Percentiles rank a stretch among this genome's conserved stretches.
Conservation (phyloP, 1,139 yeast genomes). For the Hansenula sp. region DNA sequence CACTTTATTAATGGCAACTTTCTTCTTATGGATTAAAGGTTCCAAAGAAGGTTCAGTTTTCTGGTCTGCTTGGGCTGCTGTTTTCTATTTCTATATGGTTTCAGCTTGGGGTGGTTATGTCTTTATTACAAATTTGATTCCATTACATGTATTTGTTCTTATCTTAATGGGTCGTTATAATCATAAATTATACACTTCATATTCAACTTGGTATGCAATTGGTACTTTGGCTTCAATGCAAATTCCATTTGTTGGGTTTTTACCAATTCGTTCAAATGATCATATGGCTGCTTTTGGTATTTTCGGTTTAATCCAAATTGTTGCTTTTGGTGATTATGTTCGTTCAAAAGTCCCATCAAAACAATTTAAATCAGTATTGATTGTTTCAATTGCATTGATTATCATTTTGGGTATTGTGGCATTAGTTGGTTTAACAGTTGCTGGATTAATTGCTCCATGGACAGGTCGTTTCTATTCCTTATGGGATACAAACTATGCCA, state of each 20-base stretch:
- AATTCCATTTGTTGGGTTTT: constrained; percentile 96
- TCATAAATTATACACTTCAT: constrained; percentile 79
- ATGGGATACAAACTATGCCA: constrained; percentile 98
- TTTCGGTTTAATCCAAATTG: constrained; percentile 89
- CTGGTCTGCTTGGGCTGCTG: constrained; percentile 80
- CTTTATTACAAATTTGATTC: constrained; percentile 95
- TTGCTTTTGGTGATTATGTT: constrained; percentile 80
- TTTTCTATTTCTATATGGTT: constrained; percentile 96
- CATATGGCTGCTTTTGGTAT: constrained; percentile 99
- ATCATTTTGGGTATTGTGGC: constrained; percentile 63
- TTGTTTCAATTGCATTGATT: constrained; percentile 53
- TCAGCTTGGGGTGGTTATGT: constrained; percentile 99
- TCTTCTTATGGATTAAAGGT: constrained; percentile 93
- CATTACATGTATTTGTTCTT: constrained; percentile 88
- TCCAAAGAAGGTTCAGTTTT: constrained; percentile 86
- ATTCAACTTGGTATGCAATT: constrained; percentile 93
- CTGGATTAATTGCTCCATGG: constrained; percentile 98
- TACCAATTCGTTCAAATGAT: constrained; percentile 95
- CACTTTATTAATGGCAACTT: constrained; percentile 91
- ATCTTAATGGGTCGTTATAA: constrained; percentile 92
- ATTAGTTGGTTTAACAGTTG: constrained; percentile 73
- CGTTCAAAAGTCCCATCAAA: constrained; percentile 67
- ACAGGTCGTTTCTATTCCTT: constrained; percentile 97
- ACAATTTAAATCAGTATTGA: constrained; percentile 71
- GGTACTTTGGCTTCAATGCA: constrained; percentile 99